These are phyloP conservation scores for Alnus glutinosa DNA, from an alignment of 306 rosid genomes.

Conservation along the genomic window DNA sequence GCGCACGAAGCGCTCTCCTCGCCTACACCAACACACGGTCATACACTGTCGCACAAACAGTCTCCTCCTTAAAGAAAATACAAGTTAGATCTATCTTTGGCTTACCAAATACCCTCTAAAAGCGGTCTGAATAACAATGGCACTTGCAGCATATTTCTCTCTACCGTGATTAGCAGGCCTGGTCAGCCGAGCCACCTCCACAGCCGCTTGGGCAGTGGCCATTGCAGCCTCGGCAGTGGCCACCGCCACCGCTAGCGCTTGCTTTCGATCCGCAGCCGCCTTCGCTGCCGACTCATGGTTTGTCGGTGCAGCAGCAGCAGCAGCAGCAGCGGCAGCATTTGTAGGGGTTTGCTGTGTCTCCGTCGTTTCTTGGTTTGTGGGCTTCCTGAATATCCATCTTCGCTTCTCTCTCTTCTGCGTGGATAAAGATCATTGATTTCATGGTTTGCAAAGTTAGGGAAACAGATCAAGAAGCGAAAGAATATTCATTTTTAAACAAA, in stretches of 20 bases:
- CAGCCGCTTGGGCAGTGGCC: constrained; percentile 79
- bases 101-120: constrained; percentile 93
- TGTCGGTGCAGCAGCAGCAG: constrained; percentile 16
- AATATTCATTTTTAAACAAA: background rate
- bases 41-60: background rate
- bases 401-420: constrained; percentile 81
- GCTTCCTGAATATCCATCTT: constrained; percentile 83
- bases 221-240: constrained; percentile 84
- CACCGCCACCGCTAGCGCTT: constrained; percentile 72
- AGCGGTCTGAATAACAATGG: constrained; percentile 76
- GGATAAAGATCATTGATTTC: background rate
- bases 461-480: background rate
- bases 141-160: constrained; percentile 38
- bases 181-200: constrained; percentile 60
- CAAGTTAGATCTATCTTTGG: constrained; percentile 18
- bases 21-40: constrained; percentile 49
- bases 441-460: background rate
- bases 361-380: constrained; percentile 53
- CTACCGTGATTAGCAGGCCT: constrained; percentile 53
- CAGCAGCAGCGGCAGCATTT: constrained; percentile 9
- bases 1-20: constrained; percentile 90
- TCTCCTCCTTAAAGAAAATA: background rate
- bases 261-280: constrained; percentile 47
- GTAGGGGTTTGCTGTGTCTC: constrained; percentile 34
- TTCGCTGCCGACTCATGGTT: constrained; percentile 25